Evolutionary conservation across 768 basidiomycete species (phyloP), one percentile per base, ranked within the genome.

Genomic region (Galerina sulciceps): DNA sequence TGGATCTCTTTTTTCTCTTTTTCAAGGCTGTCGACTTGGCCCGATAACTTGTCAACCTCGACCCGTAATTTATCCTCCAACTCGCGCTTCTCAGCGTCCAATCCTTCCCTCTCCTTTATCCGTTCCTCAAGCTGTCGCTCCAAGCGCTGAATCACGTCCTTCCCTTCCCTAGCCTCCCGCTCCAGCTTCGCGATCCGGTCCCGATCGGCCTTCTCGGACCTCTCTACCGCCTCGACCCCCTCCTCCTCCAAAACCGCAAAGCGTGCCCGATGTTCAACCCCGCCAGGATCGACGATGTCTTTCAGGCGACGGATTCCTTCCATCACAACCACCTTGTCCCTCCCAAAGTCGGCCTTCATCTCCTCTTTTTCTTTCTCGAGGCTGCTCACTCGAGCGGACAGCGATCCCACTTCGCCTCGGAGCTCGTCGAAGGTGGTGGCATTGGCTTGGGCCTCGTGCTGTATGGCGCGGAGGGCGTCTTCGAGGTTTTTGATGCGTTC

Each of bases 231-330:
- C n/a, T n/a, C 62, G 37, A 66, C 60, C 26, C 61, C 58, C 35
- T 65, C 61, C 51, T 63, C 64, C 56, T 68, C 68, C 6, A 71
- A 62, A 46, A 60, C 62, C 36, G 61, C 62, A 35, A 65, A 64
- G 4, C 38, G 49, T 44, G 60, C 56, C 6, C 42, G 46, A 31
- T 46, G 22, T 17, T 58, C 53, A 11, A 51, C 51, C 42, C 59
- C 57, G 23, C 60, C 62, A 20, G 54, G 44, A 35, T 34, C 62
- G 23, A 65, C 41, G 10, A 62, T 37, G 18, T 51, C 55, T 34
- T 62, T 57, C 11, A 65, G 45, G n/a, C 61, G 58, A 17, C 45
- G 34, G 38, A 54, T 23, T 45, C 65, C 67, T 42, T 59, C 62
- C 23, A 42, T 35, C 38, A 55, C 45, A 10, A 15, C 56, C 37